Percentiles rank a stretch among this genome's conserved stretches.
Conservation (phyloP, 2,329 filamentous ascomycete species). For the Arachnopeziza araneosa region DNA sequence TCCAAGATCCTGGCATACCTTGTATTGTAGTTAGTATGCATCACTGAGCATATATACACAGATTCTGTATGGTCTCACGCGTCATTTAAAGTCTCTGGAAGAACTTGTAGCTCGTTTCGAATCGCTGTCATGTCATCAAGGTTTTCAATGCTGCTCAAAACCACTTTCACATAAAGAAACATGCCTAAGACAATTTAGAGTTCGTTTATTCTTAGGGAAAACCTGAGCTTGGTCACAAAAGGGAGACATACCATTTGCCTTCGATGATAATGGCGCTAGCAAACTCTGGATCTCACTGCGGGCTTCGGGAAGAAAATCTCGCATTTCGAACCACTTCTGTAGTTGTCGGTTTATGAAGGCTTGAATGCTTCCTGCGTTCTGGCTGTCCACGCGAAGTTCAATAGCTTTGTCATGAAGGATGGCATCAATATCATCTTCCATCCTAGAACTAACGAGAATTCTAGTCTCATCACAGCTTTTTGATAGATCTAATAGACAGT, state of each 20-base stretch:
- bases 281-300: neutral
- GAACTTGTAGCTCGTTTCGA: slow-evolving; percentile 2
- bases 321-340: too few species aligned
- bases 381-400: neutral
- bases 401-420: neutral
- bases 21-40: too few species aligned
- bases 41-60: too few species aligned
- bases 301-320: neutral
- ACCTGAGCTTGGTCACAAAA: too few species aligned
- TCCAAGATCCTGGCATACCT: neutral
- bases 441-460: slow-evolving; percentile 4
- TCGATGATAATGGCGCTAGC: neutral
- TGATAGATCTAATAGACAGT: neutral
- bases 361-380: neutral
- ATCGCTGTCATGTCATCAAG: slow-evolving; percentile 2
- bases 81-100: slow-evolving; percentile 6
- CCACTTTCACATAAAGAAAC: slow-evolving; percentile 7
- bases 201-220: too few species aligned
- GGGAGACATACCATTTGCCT: neutral
- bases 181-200: neutral
- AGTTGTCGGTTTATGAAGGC: too few species aligned
- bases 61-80: too few species aligned
- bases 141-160: slow-evolving; percentile 2
- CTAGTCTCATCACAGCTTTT: neutral
- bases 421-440: neutral